Evolutionary conservation across 2,329 filamentous ascomycete species (phyloP), one percentile per base, ranked within the genome.

Genomic region (Davidsoniella neocaledoniae): DNA sequence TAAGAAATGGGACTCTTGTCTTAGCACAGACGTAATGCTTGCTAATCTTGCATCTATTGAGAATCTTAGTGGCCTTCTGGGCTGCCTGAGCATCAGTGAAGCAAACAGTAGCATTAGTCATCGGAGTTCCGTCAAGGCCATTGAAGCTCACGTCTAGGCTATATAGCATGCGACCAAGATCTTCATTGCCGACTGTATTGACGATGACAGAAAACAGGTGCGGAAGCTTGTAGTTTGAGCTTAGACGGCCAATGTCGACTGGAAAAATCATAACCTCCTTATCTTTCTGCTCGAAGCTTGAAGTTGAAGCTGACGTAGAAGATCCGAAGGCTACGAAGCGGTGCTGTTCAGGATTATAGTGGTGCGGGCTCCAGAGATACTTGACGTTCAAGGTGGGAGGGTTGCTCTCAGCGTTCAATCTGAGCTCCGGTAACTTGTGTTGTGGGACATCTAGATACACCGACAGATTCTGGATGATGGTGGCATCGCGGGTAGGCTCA

Each of bases 131-230:
- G 29, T 43, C 17, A 9, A 37, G 26, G 4, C 36, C 40, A 6
- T 42, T 40, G 21, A 37, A 16, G 23, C 21, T 33, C 23, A 49
- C 33, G 6, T 29, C 39, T n/a, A 37, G 23, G 23, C 21, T 36
- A 25, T 43, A 26, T 1, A 43, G 19, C 21, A 25, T 25, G 17
- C 12, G 21, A 10, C 10, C 21, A 16, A 21, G 5, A 23, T 23
- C 4, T 23, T 5, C 41, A 7, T 25, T 43, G 17, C 23, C 12
- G n/a, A 26, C 5, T 9, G 25, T 38, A 26, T 49, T 26, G 6
- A 49, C 40, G 6, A 49, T 23, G 5, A 43, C 47, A 5, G 47
- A 49, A 25, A 39, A 43, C 16, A 49, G 47, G 25, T 42, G 37
- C 2, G 47, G 47, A 23, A 49, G 25, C 16, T 49, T 43, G 17